These are phyloP conservation scores for Boletus pseudo-olivaceus DNA, from an alignment of 768 basidiomycete species.

Conservation along the genomic window DNA sequence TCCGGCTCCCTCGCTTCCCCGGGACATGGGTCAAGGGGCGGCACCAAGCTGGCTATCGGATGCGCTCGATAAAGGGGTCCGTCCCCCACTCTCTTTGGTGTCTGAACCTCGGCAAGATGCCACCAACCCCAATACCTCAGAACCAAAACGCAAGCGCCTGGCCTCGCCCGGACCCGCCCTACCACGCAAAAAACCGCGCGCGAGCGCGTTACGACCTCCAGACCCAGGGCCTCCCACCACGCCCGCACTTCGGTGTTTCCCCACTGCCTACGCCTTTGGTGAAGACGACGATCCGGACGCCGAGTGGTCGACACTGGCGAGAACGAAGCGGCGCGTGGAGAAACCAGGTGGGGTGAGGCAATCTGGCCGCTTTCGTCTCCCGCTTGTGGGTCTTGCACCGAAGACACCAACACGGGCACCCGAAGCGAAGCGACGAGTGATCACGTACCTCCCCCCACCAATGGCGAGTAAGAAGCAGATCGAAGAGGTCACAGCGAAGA, in stretches of 20 bases:
- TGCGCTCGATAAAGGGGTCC: neutral
- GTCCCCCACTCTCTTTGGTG: neutral
- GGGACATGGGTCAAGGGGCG: neutral
- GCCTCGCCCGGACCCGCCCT: conserved; percentile 4
- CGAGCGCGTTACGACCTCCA: neutral
- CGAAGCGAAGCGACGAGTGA: conserved; percentile 18
- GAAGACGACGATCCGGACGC: conserved; percentile 19
- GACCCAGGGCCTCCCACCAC: neutral
- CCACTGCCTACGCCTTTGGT: conserved; percentile 21
- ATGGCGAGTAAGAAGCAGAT: conserved; percentile 1
- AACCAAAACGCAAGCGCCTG: conserved; percentile 2
- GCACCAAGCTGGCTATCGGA: conserved; percentile 7
- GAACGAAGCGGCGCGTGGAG: neutral
- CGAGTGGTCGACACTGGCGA: conserved; percentile 17
- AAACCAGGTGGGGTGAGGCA: conserved; percentile 5
- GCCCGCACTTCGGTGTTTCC: neutral
- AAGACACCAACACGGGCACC: neutral
- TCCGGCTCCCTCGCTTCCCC: neutral
- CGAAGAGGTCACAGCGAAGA: neutral
- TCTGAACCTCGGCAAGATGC: neutral
- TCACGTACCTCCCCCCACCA: conserved; percentile 30
- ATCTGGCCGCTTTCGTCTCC: conserved; percentile 24
- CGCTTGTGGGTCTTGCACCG: conserved; percentile 3
- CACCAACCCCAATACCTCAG: conserved; percentile 2
- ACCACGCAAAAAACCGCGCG: conserved; percentile 1